Conservation (phyloP, 2,329 filamentous ascomycete genomes). For the Fusarium paranaense region DNA sequence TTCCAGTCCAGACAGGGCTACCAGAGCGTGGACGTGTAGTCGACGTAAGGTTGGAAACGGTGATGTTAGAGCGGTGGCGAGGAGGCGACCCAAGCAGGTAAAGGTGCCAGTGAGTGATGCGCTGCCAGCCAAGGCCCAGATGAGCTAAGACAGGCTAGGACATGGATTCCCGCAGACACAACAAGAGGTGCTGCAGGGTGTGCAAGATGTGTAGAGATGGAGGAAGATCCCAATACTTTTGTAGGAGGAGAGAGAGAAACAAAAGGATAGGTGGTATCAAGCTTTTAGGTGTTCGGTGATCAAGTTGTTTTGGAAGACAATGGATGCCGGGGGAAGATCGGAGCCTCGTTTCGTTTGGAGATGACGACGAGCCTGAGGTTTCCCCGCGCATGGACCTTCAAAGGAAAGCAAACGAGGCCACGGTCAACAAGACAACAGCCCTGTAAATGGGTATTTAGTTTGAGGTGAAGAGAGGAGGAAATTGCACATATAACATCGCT, state of each 20-base stretch:
- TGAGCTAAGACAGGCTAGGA: conserved; percentile 8
- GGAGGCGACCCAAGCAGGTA: conserved; percentile 22
- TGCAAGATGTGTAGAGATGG: not conserved
- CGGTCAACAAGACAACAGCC: not conserved
- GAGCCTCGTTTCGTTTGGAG: conserved; percentile 6
- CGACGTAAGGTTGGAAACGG: conserved; percentile 27
- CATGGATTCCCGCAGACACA: not conserved
- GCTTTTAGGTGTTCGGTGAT: not conserved
- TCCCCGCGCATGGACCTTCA: conserved; percentile 11
- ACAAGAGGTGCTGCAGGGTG: not conserved
- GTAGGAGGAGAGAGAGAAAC: not conserved
- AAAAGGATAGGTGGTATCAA: not conserved
- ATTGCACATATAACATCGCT: not conserved
- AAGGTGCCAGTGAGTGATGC: conserved; percentile 28
- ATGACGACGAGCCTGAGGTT: conserved; percentile 21
- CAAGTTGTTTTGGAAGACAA: conserved; percentile 31
- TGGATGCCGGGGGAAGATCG: conserved; percentile 41
- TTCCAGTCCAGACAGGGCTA: conserved; percentile 18
- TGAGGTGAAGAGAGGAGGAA: conserved; percentile 19
- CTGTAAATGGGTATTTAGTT: not conserved
- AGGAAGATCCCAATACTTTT: not conserved
- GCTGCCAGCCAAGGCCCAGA: conserved; percentile 23
- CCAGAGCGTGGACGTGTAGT: conserved; percentile 2
- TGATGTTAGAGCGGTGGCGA: conserved; percentile 33
- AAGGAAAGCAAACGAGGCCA: not conserved